phyloP scores from a whole-genome alignment of 352 stramenopile species.

The Poterioochromonas sp. region DNA sequence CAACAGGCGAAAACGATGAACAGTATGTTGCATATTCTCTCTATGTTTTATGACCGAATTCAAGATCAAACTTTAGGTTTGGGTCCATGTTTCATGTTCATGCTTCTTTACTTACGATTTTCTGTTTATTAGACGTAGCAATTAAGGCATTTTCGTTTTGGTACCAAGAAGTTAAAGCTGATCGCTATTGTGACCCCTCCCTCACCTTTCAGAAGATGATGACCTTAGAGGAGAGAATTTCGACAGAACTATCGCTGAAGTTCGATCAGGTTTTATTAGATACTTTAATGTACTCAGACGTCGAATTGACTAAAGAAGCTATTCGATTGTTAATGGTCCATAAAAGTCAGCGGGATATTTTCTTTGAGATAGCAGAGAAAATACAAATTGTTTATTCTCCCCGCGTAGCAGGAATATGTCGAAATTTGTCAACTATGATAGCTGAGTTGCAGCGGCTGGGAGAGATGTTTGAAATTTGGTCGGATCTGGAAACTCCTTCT shows the following conservation, averaged over 20 bases:
- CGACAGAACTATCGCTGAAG: neutral
- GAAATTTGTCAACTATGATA: neutral
- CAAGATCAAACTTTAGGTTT: constrained; percentile 7
- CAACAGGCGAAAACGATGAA: neutral
- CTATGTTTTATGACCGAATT: constrained; percentile 23
- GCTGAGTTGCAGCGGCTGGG: neutral
- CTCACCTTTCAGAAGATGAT: neutral
- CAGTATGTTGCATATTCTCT: neutral
- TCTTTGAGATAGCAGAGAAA: neutral
- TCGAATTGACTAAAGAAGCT: neutral
- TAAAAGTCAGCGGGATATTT: neutral
- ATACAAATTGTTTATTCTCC: constrained; percentile 29
- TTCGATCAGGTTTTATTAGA: constrained; percentile 19
- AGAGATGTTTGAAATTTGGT: constrained; percentile 32
- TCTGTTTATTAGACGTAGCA: neutral
- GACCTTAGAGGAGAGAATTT: neutral
- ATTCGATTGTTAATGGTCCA: constrained; percentile 18
- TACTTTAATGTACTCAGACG: constrained; percentile 9
- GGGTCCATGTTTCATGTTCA: neutral
- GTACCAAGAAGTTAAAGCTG: neutral
- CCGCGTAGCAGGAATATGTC: neutral
- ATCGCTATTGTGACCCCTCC: neutral
- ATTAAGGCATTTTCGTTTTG: constrained; percentile 13
- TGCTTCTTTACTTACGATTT: neutral
- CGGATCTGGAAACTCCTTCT: neutral